These are phyloP conservation scores for Nemania sp. DNA, from an alignment of 2,329 filamentous ascomycete species.

Conservation along the genomic window DNA sequence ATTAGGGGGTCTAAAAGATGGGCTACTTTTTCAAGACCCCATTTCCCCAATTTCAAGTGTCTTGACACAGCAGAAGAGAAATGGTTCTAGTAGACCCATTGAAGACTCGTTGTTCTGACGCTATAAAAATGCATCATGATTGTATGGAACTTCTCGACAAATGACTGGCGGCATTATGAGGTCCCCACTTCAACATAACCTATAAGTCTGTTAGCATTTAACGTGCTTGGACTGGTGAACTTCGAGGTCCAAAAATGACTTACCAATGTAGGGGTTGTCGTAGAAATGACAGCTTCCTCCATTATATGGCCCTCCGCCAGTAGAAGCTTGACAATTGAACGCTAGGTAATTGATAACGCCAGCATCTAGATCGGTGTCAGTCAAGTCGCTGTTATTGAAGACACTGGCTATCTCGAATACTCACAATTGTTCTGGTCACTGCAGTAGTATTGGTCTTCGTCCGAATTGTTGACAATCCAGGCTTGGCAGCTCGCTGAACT, in stretches of 20 bases:
- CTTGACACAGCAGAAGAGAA: not conserved
- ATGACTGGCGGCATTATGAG: not conserved
- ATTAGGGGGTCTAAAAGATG: not conserved
- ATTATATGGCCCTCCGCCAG: not conserved
- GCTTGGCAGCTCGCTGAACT: not conserved
- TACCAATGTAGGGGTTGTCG: constrained; percentile 1
- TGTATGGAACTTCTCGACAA: not conserved
- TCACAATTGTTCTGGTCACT: constrained; percentile 1
- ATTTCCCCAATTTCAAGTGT: not conserved
- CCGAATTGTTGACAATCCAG: not conserved
- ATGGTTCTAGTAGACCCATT: not conserved
- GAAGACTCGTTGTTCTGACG: not conserved
- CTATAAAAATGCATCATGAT: not conserved
- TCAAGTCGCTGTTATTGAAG: constrained; percentile 1
- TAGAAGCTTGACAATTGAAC: constrained; percentile 5
- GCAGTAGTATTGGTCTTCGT: not conserved
- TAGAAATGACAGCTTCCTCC: constrained; percentile 5
- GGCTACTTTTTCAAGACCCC: too few relatives aligned
- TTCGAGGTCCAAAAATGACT: not conserved
- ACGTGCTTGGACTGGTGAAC: not conserved
- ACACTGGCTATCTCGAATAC: not conserved
- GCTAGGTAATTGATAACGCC: constrained; percentile 3
- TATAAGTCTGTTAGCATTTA: constrained; percentile 3
- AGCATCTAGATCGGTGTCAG: constrained; percentile 1
- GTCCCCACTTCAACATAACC: constrained; percentile 1